Evolutionary conservation across 306 rosid species (phyloP), one percentile per base, ranked within the genome.

Genomic region (Cucurbita argyrosperma): DNA sequence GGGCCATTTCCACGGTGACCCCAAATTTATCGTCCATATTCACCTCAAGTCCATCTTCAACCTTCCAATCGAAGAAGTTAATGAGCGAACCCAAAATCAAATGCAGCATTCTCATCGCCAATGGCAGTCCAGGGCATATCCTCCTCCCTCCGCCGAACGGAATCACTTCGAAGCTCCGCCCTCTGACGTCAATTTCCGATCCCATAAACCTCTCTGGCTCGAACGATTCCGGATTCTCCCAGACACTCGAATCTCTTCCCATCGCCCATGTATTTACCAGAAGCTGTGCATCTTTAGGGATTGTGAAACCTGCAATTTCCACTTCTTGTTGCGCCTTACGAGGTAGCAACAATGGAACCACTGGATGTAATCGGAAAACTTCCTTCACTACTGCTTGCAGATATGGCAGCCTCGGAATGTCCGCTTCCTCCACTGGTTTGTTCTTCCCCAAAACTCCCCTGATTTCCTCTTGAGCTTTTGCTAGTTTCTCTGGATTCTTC

Each of bases 61-160:
- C 55, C 42, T 68, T 47, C 73, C 73, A 68, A 47, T 68, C 43
- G 21, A 68, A 68, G 73, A 47, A 68, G 23, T 15, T 13, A 3
- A 68, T 4, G 10, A 68, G 37, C 2, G 73, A 68, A 47, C 73
- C 73, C 73, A 68, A 30, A 16, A 68, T 68, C 57, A 68, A 47
- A 68, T 47, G 57, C 42, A 68, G 1, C 42, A 68, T 30, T 68
- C 57, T 68, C 73, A 68, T 68, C 18, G 73, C 73, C 43, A 68
- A 47, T 26, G 73, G 73, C 21, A 68, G 7, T 68, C 73, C 57
- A 47, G 73, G 73, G 57, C 73, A 68, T 1, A 68, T 68, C 42
- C 73, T 47, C 42, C 73, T 26, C 57, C 73, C 57, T 21, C 73
- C 73, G 21, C 73, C 73, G 13, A 68, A 68, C 23, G 73, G 73